Evolutionary conservation across 345 rosid species (phyloP).

Genomic region (Gossypium ekmanianum): DNA sequence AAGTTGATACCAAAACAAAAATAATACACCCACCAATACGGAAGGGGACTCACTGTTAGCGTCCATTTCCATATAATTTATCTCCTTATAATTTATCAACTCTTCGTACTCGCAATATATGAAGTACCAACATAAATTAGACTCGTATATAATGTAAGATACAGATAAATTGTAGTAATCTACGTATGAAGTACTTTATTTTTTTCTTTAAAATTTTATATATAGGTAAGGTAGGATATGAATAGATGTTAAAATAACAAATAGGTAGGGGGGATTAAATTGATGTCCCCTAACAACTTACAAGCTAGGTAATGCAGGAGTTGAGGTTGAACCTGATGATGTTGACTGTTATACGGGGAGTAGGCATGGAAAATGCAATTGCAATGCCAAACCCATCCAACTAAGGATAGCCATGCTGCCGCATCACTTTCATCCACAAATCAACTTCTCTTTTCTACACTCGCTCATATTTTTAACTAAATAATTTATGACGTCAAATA

Average conservation of each 20-base stretch:
- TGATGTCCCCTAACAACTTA: not conserved
- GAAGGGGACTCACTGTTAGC: too few species aligned
- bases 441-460: not conserved
- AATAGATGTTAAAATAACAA: not conserved
- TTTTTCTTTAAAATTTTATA: too few species aligned
- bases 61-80: too few species aligned
- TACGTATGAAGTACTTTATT: too few species aligned
- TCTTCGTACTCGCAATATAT: too few species aligned
- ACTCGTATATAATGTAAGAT: too few species aligned
- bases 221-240: too few species aligned
- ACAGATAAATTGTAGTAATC: too few species aligned
- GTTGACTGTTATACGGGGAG: not conserved
- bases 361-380: not conserved
- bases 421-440: slow-evolving; percentile 24
- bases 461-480: not conserved
- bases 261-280: not conserved
- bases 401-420: not conserved
- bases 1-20: too few species aligned
- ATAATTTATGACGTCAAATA: slow-evolving; percentile 16
- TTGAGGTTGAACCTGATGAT: not conserved
- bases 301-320: not conserved
- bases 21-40: too few species aligned
- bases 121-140: too few species aligned
- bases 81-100: too few species aligned
- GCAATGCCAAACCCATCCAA: not conserved